These are phyloP conservation scores for Hirsutella minnesotensis DNA, from an alignment of 2,329 filamentous ascomycete species.

Conservation along the genomic window DNA sequence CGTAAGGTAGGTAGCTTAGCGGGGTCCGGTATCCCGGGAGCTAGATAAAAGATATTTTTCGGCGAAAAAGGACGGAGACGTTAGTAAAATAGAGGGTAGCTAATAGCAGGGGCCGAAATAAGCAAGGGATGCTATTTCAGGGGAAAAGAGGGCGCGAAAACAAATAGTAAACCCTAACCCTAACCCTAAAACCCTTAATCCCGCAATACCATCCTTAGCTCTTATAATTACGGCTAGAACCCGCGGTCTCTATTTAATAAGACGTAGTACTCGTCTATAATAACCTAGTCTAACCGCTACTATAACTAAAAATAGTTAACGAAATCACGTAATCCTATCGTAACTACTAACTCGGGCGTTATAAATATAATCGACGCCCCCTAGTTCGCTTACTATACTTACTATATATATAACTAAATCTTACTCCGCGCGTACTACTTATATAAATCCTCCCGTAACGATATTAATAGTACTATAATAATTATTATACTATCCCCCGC, in stretches of 20 bases:
- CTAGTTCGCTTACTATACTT: background rate
- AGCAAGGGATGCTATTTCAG: too few relatives aligned
- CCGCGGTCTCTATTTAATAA: constrained; percentile 1
- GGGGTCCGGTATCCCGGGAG: too few relatives aligned
- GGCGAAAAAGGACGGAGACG: too few relatives aligned
- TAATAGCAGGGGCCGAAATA: too few relatives aligned
- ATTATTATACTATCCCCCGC: constrained; percentile 2
- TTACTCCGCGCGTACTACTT: background rate
- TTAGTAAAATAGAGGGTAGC: too few relatives aligned
- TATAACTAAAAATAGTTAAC: background rate
- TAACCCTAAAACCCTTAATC: constrained; percentile 2
- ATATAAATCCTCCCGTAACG: constrained; percentile 4
- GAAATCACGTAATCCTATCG: constrained; percentile 2
- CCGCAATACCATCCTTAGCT: background rate
- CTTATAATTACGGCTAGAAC: constrained; percentile 1
- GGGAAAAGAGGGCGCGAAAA: too few relatives aligned
- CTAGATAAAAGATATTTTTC: too few relatives aligned
- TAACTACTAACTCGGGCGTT: constrained; percentile 1
- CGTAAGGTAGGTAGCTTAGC: too few relatives aligned
- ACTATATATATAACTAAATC: constrained; percentile 1
- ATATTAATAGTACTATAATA: constrained; percentile 5
- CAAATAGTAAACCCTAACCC: too few relatives aligned
- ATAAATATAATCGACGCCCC: constrained; percentile 2
- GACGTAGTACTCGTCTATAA: constrained; percentile 4
- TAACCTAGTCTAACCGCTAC: constrained; percentile 1